phyloP scores from a whole-genome alignment of 2,329 filamentous ascomycete species.

The Colletotrichum tamarilloi region DNA sequence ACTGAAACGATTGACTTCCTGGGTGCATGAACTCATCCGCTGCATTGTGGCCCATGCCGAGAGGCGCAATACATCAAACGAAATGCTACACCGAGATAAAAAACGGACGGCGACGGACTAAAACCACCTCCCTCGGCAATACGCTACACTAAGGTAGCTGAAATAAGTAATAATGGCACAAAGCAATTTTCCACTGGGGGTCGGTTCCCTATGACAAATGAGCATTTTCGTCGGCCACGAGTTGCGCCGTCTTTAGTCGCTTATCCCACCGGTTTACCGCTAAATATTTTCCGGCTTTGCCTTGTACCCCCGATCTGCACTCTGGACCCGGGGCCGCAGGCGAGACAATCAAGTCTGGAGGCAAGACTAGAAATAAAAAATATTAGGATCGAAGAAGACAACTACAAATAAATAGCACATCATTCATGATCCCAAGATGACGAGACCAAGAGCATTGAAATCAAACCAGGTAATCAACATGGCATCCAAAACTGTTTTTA shows the following conservation, averaged over 20 bases:
- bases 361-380: background rate
- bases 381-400: background rate
- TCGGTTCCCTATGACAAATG: background rate
- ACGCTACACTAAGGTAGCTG: background rate
- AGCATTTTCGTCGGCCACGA: background rate
- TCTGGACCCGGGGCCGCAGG: no score
- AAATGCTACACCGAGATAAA: background rate
- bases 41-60: background rate
- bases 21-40: conserved; percentile 8
- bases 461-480: background rate
- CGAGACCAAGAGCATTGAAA: background rate
- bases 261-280: background rate
- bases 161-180: background rate
- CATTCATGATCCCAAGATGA: background rate
- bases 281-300: background rate
- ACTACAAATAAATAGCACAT: conserved; percentile 5
- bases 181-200: background rate
- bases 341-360: background rate
- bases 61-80: background rate
- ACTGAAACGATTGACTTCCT: conserved; percentile 11
- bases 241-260: background rate
- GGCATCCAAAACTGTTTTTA: conserved; percentile 48
- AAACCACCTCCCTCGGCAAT: background rate
- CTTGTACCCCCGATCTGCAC: background rate
- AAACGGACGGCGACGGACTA: background rate